phyloP scores from a whole-genome alignment of 768 basidiomycete genomes.

The Boletellus ananas region DNA sequence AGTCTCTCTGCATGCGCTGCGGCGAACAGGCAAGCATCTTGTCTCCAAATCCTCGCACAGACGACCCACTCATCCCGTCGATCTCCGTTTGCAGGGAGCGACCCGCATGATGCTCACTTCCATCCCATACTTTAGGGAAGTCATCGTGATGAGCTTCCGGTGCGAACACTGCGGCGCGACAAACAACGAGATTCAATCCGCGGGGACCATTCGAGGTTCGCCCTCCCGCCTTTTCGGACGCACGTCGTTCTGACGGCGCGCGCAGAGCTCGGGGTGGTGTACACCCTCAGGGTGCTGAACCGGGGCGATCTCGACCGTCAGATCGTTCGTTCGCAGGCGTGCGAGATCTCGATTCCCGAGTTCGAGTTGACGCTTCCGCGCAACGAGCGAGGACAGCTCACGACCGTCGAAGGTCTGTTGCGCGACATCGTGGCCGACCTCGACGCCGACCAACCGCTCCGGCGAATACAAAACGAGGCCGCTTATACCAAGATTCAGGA shows the following conservation, averaged over 20 bases:
- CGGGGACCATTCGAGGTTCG: constrained; percentile 78
- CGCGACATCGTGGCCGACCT: constrained; percentile 81
- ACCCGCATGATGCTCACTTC: constrained; percentile 88
- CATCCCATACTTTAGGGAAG: constrained; percentile 93
- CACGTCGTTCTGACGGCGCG: neutral
- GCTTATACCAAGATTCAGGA: constrained; percentile 70
- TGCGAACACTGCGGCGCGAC: constrained; percentile 87
- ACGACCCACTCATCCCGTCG: neutral
- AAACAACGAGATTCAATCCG: constrained; percentile 95
- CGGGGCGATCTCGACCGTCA: constrained; percentile 86
- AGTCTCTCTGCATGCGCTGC: constrained; percentile 93
- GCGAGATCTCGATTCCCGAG: constrained; percentile 82
- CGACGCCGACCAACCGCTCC: constrained; percentile 74
- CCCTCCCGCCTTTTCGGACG: neutral
- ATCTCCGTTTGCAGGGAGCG: constrained; percentile 58
- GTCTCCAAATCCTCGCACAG: neutral
- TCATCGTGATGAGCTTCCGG: constrained; percentile 94
- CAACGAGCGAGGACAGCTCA: constrained; percentile 79
- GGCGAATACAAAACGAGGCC: constrained; percentile 72
- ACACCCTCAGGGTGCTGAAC: constrained; percentile 73
- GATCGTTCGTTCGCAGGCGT: constrained; percentile 82
- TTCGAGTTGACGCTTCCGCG: constrained; percentile 88
- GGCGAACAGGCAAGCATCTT: constrained; percentile 67
- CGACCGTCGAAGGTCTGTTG: constrained; percentile 93
- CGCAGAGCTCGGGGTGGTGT: constrained; percentile 76